Conservation (phyloP, 2,329 filamentous ascomycete species). For the Corinectria fuckeliana region DNA sequence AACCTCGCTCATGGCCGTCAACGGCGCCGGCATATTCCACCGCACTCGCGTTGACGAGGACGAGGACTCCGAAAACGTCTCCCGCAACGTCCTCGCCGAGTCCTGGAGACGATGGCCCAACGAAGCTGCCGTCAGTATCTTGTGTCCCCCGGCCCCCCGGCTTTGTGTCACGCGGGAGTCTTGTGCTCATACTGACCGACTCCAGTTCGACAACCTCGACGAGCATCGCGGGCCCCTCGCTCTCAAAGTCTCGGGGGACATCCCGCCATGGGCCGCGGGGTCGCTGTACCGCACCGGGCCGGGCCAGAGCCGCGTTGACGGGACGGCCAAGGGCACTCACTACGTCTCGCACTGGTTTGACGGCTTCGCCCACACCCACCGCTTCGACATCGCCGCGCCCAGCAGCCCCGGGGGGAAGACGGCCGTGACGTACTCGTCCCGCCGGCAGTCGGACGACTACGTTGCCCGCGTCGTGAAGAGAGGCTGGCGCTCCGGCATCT, state of each 20-base stretch:
- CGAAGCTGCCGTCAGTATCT: conserved; percentile 50
- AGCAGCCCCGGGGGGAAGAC: conserved; percentile 36
- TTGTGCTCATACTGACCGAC: neutral
- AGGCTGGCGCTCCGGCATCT: conserved; percentile 62
- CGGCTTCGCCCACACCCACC: conserved; percentile 73
- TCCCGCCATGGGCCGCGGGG: conserved; percentile 75
- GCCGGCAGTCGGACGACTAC: conserved; percentile 69
- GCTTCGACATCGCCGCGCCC: conserved; percentile 69
- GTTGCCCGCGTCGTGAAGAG: conserved; percentile 65
- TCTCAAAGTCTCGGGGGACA: conserved; percentile 67
- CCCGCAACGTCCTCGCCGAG: conserved; percentile 38
- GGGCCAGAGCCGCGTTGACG: conserved; percentile 67
- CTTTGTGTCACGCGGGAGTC: neutral
- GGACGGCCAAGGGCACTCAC: conserved; percentile 64
- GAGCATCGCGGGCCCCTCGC: conserved; percentile 71
- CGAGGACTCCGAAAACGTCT: conserved; percentile 33
- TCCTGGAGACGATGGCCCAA: conserved; percentile 56
- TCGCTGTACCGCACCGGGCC: conserved; percentile 78
- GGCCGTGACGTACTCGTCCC: conserved; percentile 72
- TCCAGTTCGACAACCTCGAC: conserved; percentile 70
- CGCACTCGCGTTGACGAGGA: conserved; percentile 39
- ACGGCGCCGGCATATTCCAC: conserved; percentile 34
- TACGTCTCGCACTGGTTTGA: conserved; percentile 81
- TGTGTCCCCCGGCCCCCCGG: neutral
- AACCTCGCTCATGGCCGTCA: conserved; percentile 34